These are phyloP conservation scores for Penicillium sp. DNA, from an alignment of 2,329 filamentous ascomycete species.

Conservation along the genomic window DNA sequence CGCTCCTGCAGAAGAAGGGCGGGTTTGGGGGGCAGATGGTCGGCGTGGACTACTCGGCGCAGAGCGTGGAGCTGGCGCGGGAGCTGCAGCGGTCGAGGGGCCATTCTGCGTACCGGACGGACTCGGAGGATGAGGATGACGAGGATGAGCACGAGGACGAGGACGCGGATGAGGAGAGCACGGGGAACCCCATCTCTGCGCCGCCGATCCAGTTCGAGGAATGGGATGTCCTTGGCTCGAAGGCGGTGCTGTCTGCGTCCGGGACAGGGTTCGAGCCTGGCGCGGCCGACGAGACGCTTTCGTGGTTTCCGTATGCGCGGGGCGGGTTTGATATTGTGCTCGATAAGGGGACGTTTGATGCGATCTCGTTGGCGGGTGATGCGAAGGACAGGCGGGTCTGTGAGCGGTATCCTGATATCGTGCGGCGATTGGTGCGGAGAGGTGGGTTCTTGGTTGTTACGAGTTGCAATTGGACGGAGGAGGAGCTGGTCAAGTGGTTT, in stretches of 20 bases:
- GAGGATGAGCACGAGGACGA: conserved; percentile 55
- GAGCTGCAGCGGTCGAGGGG: conserved; percentile 52
- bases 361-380: conserved; percentile 66
- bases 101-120: conserved; percentile 36
- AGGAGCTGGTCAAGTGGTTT: conserved; percentile 80
- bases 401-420: conserved; percentile 70
- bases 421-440: conserved; percentile 64
- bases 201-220: conserved; percentile 50
- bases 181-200: conserved; percentile 14
- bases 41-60: conserved; percentile 81
- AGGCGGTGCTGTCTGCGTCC: conserved; percentile 28
- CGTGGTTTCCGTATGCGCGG: conserved; percentile 41
- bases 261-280: conserved; percentile 30
- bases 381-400: conserved; percentile 54
- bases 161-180: conserved; percentile 26
- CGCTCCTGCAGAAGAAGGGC: conserved; percentile 66
- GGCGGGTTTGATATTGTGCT: conserved; percentile 81
- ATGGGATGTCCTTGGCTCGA: conserved; percentile 62
- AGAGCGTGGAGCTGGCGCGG: conserved; percentile 70
- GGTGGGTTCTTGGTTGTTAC: conserved; percentile 80
- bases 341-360: conserved; percentile 99
- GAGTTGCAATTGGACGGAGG: conserved; percentile 97
- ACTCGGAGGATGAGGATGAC: conserved; percentile 35
- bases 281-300: conserved; percentile 11
- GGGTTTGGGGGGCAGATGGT: conserved; percentile 68